Percentiles rank a stretch among this genome's conserved stretches.
phyloP scores from a whole-genome alignment of 371 early-diverging fungal species.

The Cokeromyces recurvatus region DNA sequence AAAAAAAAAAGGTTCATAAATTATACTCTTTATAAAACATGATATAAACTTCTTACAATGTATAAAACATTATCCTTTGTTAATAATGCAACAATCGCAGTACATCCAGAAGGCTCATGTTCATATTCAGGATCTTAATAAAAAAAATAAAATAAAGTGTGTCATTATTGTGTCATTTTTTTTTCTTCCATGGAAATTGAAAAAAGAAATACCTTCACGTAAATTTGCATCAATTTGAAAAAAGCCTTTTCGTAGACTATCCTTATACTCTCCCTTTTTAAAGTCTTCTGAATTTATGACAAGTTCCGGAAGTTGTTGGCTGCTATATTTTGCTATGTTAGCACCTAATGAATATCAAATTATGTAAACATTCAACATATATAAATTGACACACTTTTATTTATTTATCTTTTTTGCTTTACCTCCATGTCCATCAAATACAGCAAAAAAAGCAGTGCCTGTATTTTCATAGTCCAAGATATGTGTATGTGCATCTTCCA shows the following conservation, averaged over 20 bases:
- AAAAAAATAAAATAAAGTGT: too few species aligned
- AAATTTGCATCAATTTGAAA: constrained; percentile 78
- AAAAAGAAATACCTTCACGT: constrained; percentile 66
- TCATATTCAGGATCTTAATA: constrained; percentile 70
- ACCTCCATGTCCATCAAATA: constrained; percentile 97
- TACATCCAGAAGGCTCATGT: constrained; percentile 89
- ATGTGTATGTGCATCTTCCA: constrained; percentile 97
- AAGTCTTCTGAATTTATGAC: constrained; percentile 66
- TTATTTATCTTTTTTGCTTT: constrained; percentile 11
- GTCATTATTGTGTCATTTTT: too few species aligned
- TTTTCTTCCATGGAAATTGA: too few species aligned
- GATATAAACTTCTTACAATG: constrained; percentile 23
- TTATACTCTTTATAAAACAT: neutral
- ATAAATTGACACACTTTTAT: too few species aligned
- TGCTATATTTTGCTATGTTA: constrained; percentile 82
- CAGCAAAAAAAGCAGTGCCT: constrained; percentile 83
- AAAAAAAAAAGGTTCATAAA: neutral
- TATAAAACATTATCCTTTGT: constrained; percentile 57
- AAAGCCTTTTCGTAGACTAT: constrained; percentile 77
- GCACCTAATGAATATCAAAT: constrained; percentile 37
- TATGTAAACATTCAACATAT: neutral
- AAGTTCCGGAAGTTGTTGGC: constrained; percentile 64
- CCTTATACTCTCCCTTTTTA: constrained; percentile 52
- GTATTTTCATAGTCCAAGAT: constrained; percentile 61
- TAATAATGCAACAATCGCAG: constrained; percentile 83